Percentiles rank a stretch among this genome's conserved stretches.
phyloP scores from a whole-genome alignment of 768 basidiomycete species.

The Podaxis pistillaris region DNA sequence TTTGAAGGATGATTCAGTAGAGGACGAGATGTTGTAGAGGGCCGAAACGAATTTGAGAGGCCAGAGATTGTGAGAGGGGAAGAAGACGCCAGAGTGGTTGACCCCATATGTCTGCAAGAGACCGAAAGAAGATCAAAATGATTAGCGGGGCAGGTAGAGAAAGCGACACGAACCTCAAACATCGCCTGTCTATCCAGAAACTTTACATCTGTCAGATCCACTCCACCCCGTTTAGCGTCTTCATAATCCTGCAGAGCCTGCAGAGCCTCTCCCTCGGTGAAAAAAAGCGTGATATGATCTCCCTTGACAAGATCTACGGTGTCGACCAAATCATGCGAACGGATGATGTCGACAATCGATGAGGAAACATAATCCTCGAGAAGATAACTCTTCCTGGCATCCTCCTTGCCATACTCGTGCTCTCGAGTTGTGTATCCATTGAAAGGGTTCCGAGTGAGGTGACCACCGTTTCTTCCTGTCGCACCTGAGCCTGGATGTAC shows the following conservation, averaged over 20 bases:
- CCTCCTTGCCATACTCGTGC: conserved; percentile 43
- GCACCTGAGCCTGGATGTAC: conserved; percentile 61
- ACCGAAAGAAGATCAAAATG: conserved; percentile 1
- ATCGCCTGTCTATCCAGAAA: conserved; percentile 51
- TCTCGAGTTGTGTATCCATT: conserved; percentile 40
- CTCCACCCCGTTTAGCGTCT: conserved; percentile 36
- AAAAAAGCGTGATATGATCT: conserved; percentile 49
- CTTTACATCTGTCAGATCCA: conserved; percentile 32
- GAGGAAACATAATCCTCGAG: conserved; percentile 58
- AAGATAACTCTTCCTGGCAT: conserved; percentile 50
- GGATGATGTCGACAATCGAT: conserved; percentile 49
- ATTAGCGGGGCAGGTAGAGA: not conserved
- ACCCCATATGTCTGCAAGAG: conserved; percentile 40
- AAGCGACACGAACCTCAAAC: conserved; percentile 34
- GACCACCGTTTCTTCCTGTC: conserved; percentile 82
- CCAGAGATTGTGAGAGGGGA: conserved; percentile 68
- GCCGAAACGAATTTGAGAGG: conserved; percentile 79
- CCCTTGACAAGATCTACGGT: conserved; percentile 64
- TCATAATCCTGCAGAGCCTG: conserved; percentile 43
- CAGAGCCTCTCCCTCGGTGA: conserved; percentile 42
- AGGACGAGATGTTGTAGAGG: conserved; percentile 36
- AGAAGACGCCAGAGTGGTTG: conserved; percentile 48
- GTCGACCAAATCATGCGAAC: conserved; percentile 37
- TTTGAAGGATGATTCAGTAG: conserved; percentile 27
- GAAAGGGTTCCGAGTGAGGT: conserved; percentile 56